Conservation (phyloP, 495 filamentous ascomycete genomes). For the Aspergillus cavernicola region DNA sequence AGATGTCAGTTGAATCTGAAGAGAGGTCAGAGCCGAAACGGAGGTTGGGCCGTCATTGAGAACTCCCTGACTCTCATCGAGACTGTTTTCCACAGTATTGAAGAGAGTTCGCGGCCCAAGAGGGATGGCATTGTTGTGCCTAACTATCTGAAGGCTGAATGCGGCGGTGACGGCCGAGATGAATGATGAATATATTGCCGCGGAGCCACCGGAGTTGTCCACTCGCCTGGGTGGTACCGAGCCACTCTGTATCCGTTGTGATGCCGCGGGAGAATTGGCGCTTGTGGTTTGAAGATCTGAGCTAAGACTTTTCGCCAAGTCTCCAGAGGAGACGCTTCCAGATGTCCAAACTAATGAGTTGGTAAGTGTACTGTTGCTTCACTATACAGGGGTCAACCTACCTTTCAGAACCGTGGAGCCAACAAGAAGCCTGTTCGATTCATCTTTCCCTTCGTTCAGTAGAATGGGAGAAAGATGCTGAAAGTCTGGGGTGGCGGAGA, state of each 20-base stretch:
- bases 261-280: conserved; percentile 14
- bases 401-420: conserved; percentile 39
- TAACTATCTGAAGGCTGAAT: conserved; percentile 39
- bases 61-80: conserved; percentile 30
- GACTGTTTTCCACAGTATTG: conserved; percentile 31
- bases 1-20: conserved; percentile 39
- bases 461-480: conserved; percentile 32
- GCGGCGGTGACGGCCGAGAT: conserved; percentile 42
- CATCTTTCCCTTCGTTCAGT: conserved; percentile 25
- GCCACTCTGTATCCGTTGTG: conserved; percentile 29
- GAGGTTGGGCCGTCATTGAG: conserved; percentile 29
- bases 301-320: conserved; percentile 38
- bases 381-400: conserved; percentile 7
- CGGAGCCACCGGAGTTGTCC: conserved; percentile 35
- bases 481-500: conserved; percentile 42
- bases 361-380: not conserved
- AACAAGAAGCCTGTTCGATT: conserved; percentile 32
- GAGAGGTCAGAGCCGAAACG: conserved; percentile 31
- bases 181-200: conserved; percentile 43
- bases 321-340: conserved; percentile 34
- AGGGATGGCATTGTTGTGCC: conserved; percentile 36
- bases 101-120: conserved; percentile 45
- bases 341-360: conserved; percentile 36
- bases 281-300: conserved; percentile 27
- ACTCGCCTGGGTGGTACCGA: conserved; percentile 26